Percentiles rank a stretch among this genome's conserved stretches.
Conservation (phyloP, 2,329 filamentous ascomycete genomes). For the Magnaporthiopsis rhizophila region DNA sequence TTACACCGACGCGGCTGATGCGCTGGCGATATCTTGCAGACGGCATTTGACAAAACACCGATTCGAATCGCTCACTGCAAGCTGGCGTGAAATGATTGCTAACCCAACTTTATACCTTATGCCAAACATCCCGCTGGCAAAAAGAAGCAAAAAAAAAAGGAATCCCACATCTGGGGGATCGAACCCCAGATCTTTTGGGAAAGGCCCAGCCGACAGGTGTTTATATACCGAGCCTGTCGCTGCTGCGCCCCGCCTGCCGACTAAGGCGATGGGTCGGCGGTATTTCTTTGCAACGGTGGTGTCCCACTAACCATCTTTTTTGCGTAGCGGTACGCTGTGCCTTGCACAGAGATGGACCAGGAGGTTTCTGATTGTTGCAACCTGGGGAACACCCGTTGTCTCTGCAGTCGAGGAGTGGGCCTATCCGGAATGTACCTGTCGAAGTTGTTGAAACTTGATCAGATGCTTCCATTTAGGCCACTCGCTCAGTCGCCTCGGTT, state of each 20-base stretch:
- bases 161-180: background rate
- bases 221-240: background rate
- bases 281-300: background rate
- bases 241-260: background rate
- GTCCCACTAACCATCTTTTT: background rate
- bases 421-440: background rate
- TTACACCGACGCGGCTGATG: no score
- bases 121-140: background rate
- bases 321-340: background rate
- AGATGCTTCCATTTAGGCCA: background rate
- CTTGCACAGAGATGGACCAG: background rate
- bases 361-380: background rate
- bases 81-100: no score
- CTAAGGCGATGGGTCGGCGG: background rate
- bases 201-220: background rate
- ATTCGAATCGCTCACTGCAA: no score
- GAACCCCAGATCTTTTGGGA: background rate
- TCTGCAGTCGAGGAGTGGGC: background rate
- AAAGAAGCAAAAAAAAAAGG: background rate
- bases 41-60: no score
- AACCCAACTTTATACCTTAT: no score
- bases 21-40: no score
- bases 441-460: background rate
- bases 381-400: background rate
- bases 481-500: background rate